Base-by-base conservation (phyloP, 2,329 filamentous ascomycete genomes). In the Cladosporium sp. region DNA sequence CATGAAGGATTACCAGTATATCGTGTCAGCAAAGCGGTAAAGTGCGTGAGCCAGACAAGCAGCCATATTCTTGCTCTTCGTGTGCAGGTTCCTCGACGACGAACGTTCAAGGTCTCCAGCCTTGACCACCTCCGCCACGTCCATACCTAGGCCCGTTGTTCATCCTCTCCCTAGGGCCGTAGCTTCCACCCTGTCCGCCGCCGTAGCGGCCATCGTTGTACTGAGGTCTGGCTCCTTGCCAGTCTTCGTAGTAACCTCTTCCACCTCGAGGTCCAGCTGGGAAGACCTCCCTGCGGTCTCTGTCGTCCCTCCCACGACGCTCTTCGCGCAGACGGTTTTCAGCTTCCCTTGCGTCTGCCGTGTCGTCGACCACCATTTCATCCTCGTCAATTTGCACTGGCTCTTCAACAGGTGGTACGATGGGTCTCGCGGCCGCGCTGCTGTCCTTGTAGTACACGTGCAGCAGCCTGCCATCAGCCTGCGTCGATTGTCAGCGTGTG, bases 391-490 rank as follows among this genome's bases (percentile, higher is more conserved):
- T 17, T 22, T 57, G 52, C 20, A 50, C 47, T 6, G 62, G 62
- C 47, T 62, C 62, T 20, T 36, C 56, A 19, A 28, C 24, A n/a
- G 45, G 45, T 28, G 28, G 40, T 8, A 36, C 28, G 19, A 36
- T 40, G 17, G 45, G 45, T 51, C 24, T 42, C 3, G 56, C 48
- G 22, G 49, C 39, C 22, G 47, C 54, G 47, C 63, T 60, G 34
- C 42, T 58, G 39, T 61, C 36, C 42, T 66, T 64, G 57, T 63
- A 62, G 70, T 88, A 91, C 37, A 93, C 87, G 69, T 88, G 83
- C 56, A 93, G 80, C 15, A 88, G 74, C 63, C 87, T 81, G 48
- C 89, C 89, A 66, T 93, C 89, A 67, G 89, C 89, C 88, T 85
- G 60, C 45, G 7, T 32, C 45, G n/a, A 24, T 40, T 37, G 64